phyloP scores from a whole-genome alignment of 1,139 yeast species.

The Wickerhamomyces sp. region DNA sequence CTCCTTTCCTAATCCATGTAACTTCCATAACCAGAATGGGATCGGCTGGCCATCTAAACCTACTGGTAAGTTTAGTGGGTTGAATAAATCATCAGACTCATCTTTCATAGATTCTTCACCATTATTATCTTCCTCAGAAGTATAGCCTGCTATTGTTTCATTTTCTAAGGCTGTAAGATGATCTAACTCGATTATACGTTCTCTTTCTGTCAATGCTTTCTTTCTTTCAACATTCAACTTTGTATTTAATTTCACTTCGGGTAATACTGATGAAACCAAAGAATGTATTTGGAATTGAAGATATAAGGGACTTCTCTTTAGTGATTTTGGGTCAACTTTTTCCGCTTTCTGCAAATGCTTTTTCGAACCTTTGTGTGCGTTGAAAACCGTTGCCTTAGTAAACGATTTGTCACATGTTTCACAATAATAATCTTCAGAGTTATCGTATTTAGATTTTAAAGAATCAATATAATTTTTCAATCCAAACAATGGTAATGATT shows the following conservation, averaged over 20 bases:
- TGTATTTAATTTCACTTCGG: conserved; percentile 43
- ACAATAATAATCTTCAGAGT: conserved; percentile 43
- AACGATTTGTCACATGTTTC: conserved; percentile 60
- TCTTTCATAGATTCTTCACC: conserved; percentile 19
- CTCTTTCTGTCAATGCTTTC: conserved; percentile 70
- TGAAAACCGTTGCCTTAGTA: conserved; percentile 60
- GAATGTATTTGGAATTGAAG: conserved; percentile 35
- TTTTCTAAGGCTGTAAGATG: conserved; percentile 35
- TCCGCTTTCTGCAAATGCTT: conserved; percentile 52
- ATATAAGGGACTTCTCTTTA: conserved; percentile 14
- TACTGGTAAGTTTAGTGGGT: conserved; percentile 62
- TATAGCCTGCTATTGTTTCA: conserved; percentile 17
- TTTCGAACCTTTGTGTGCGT: conserved; percentile 70
- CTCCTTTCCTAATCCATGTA: conserved; percentile 76
- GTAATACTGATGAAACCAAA: conserved; percentile 29
- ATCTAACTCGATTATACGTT: conserved; percentile 51
- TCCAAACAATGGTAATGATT: conserved; percentile 49
- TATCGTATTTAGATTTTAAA: conserved; percentile 31
- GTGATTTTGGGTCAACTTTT: conserved; percentile 2
- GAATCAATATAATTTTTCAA: conserved; percentile 30
- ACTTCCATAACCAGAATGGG: conserved; percentile 88
- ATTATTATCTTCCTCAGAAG: conserved; percentile 19
- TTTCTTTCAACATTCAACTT: conserved; percentile 61
- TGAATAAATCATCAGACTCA: conserved; percentile 15
- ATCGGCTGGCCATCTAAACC: conserved; percentile 92